Percentiles rank a stretch among this genome's conserved stretches.
phyloP scores from a whole-genome alignment of 1,284 basidiomycete species.

The Ceratobasidium sp. region DNA sequence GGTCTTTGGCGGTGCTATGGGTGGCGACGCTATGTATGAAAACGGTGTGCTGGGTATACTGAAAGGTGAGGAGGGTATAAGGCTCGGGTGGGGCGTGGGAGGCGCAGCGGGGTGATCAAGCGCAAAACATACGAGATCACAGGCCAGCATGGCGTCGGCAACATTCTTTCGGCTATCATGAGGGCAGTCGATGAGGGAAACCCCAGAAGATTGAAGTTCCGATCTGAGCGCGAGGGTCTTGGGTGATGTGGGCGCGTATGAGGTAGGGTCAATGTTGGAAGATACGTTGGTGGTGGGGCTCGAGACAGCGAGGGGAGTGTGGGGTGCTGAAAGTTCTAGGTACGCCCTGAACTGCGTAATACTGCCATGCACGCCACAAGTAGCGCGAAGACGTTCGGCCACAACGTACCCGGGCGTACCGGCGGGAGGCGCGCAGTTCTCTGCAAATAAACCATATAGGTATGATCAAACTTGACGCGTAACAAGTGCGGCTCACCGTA shows the following conservation, averaged over 20 bases:
- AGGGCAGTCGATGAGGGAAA: constrained; percentile 69
- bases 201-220: constrained; percentile 70
- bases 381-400: constrained; percentile 52
- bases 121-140: constrained; percentile 70
- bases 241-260: constrained; percentile 52
- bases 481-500: constrained; percentile 61
- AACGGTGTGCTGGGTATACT: constrained; percentile 41
- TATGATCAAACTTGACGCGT: constrained; percentile 17
- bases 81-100: constrained; percentile 3
- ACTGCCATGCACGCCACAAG: constrained; percentile 43
- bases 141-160: constrained; percentile 67
- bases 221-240: constrained; percentile 61
- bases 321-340: constrained; percentile 39
- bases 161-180: constrained; percentile 69
- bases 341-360: constrained; percentile 50
- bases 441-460: constrained; percentile 55
- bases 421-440: constrained; percentile 67
- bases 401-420: constrained; percentile 62
- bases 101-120: constrained; percentile 66
- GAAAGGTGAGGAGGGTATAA: constrained; percentile 35
- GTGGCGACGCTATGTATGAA: constrained; percentile 12
- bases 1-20: constrained; percentile 38
- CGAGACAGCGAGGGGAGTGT: constrained; percentile 58
- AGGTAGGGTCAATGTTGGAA: constrained; percentile 52
- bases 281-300: neutral